Evolutionary conservation across 306 rosid species (phyloP).

Genomic region (Rosa chinensis): DNA sequence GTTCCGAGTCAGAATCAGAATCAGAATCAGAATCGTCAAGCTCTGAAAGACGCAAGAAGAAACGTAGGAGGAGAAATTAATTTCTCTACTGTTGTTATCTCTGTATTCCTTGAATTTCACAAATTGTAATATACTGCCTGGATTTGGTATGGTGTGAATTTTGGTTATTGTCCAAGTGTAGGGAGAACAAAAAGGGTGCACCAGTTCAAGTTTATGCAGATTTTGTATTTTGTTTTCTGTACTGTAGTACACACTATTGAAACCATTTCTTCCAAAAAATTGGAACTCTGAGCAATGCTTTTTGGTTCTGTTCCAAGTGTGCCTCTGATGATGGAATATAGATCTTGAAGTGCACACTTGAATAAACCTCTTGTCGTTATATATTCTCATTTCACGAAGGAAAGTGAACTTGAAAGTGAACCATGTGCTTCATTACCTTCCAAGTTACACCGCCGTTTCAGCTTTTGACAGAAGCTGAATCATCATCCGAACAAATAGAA

Average conservation of each 20-base stretch:
- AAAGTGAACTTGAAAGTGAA: not conserved
- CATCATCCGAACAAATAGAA: not conserved
- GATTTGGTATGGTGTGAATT: not conserved
- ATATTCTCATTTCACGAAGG: not conserved
- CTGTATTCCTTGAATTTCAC: not conserved
- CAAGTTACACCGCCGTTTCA: not conserved
- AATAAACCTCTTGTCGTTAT: not conserved
- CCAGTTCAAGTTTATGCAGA: not conserved
- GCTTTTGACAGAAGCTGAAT: not conserved
- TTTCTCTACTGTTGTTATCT: not conserved
- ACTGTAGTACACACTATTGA: not conserved
- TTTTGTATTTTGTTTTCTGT: not conserved
- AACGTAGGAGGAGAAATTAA: slow-evolving; percentile 47
- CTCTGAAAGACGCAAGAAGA: slow-evolving; percentile 52
- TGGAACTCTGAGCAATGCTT: not conserved
- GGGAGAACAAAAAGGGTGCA: not conserved
- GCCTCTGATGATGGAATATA: not conserved
- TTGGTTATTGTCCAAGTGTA: not conserved
- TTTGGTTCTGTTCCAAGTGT: too few species aligned
- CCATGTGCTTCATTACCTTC: not conserved
- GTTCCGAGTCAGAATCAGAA: slow-evolving; percentile 39
- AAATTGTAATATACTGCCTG: not conserved
- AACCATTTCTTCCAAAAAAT: not conserved
- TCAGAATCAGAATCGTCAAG: slow-evolving; percentile 38
- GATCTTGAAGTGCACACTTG: not conserved